Evolutionary conservation across 176 grass and related monocot species (phyloP), one percentile per base, ranked within the genome.

Genomic region (Chloris gayana): DNA sequence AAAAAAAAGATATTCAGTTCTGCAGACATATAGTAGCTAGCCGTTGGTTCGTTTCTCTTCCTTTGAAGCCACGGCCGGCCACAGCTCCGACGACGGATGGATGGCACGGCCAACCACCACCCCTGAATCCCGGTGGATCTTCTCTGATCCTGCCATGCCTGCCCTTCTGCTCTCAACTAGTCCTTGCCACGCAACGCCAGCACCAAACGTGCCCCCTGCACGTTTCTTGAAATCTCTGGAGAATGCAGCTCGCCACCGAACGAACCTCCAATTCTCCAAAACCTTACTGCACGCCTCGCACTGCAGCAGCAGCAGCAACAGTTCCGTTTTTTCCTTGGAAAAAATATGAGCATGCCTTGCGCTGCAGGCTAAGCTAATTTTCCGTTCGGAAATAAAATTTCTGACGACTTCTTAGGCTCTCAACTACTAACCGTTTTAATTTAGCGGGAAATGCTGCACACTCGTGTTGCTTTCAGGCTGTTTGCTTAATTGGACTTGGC

Each of bases 21-120:
- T n/a, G n/a, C n/a, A n/a, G n/a, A n/a, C n/a, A n/a, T n/a, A n/a
- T n/a, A n/a, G n/a, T n/a, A n/a, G 1, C 26, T 5, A 45, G 29
- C 18, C 30, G 26, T 32, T 35, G 51, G 26, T 26, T 46, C 9
- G 63, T 69, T 86, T n/a, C n/a, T n/a, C n/a, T n/a, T 59, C 84
- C 85, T 86, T 86, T 9, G 30, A 86, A 86, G 85, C 85, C 59
- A 86, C 78, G 85, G 84, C 70, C 80, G 22, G 57, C 9, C 56
- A 58, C 58, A 31, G 75, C 59, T 25, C 56, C n/a, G 22, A 6
- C 51, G 2, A 6, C 14, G 14, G 47, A 19, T 9, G 50, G 50
- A 9, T 25, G 56, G n/a, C 56, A 57, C 21, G 10, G 58, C 58
- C 14, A 77, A 49, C 82, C 64, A 77, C 64, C 64, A 11, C 35